These are phyloP conservation scores for Alternaria gaisen DNA, from an alignment of 2,329 filamentous ascomycete genomes.

Conservation along the genomic window DNA sequence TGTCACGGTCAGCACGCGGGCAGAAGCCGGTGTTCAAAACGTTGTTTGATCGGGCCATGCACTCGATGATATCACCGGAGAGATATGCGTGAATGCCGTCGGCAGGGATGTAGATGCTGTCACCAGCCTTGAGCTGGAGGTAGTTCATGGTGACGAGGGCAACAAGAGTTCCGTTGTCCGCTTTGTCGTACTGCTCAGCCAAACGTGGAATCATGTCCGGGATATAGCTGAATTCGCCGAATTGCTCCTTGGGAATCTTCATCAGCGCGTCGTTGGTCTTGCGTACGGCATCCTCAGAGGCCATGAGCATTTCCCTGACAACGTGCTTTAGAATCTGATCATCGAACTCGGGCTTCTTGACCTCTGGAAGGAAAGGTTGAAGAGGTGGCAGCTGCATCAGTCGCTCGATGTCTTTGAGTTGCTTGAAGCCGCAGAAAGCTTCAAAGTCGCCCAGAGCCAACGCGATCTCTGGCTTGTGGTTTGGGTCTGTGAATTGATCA, in stretches of 20 bases:
- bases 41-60: conserved; percentile 79
- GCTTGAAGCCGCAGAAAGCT: conserved; percentile 79
- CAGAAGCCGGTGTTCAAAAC: conserved; percentile 80
- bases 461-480: conserved; percentile 84
- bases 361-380: conserved; percentile 61
- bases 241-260: conserved; percentile 57
- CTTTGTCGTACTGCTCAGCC: conserved; percentile 68
- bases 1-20: conserved; percentile 70
- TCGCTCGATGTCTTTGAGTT: conserved; percentile 65
- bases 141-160: conserved; percentile 80
- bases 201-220: conserved; percentile 71
- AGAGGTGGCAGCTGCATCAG: conserved; percentile 67
- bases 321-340: conserved; percentile 67
- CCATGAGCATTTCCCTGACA: conserved; percentile 64
- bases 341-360: conserved; percentile 58
- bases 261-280: conserved; percentile 63
- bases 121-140: conserved; percentile 69
- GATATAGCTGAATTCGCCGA: conserved; percentile 67
- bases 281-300: conserved; percentile 62
- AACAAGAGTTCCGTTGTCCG: conserved; percentile 73
- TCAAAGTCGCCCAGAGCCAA: conserved; percentile 76
- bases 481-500: conserved; percentile 72
- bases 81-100: conserved; percentile 80
- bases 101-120: conserved; percentile 74
- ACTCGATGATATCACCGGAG: conserved; percentile 77